Percentiles rank a stretch among this genome's conserved stretches.
These are phyloP conservation scores for Colletotrichum endophyticum DNA, from an alignment of 2,329 filamentous ascomycete species.

Conservation along the genomic window DNA sequence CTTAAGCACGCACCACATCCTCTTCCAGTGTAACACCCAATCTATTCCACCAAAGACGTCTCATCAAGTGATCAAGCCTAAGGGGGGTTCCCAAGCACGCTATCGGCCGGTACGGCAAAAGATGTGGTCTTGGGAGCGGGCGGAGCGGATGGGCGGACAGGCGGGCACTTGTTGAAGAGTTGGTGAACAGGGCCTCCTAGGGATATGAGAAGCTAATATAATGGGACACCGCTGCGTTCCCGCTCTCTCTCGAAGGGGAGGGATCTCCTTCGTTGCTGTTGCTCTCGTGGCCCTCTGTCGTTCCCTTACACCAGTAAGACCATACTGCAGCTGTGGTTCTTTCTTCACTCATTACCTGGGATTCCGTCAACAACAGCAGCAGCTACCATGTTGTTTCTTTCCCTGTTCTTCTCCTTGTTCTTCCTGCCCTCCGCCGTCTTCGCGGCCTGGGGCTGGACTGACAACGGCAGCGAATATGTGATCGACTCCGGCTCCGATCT, in stretches of 20 bases:
- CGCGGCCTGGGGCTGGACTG: conserved; percentile 43
- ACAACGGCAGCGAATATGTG: conserved; percentile 41
- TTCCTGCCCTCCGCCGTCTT: conserved; percentile 32
- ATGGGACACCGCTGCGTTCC: not conserved
- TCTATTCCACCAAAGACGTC: conserved; percentile 11
- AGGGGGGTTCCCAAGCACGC: not conserved
- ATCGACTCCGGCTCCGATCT: conserved; percentile 36
- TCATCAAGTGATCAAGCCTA: not conserved
- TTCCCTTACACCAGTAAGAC: not conserved
- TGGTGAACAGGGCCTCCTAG: not conserved
- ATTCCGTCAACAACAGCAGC: not conserved
- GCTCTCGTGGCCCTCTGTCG: not conserved
- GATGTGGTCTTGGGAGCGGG: not conserved
- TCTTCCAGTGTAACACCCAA: conserved; percentile 10
- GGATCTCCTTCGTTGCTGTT: not conserved
- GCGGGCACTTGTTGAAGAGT: not conserved
- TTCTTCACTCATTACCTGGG: not conserved
- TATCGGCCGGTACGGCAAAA: not conserved
- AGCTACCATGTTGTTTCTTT: conserved; percentile 29
- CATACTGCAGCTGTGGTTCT: not conserved
- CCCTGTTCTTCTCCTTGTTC: conserved; percentile 27
- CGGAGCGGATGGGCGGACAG: not conserved
- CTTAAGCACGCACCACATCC: not conserved
- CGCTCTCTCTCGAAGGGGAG: not conserved
- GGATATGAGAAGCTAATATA: not conserved